These are phyloP conservation scores for Paecilomyces sp. DNA, from an alignment of 2,329 filamentous ascomycete genomes.

Conservation along the genomic window DNA sequence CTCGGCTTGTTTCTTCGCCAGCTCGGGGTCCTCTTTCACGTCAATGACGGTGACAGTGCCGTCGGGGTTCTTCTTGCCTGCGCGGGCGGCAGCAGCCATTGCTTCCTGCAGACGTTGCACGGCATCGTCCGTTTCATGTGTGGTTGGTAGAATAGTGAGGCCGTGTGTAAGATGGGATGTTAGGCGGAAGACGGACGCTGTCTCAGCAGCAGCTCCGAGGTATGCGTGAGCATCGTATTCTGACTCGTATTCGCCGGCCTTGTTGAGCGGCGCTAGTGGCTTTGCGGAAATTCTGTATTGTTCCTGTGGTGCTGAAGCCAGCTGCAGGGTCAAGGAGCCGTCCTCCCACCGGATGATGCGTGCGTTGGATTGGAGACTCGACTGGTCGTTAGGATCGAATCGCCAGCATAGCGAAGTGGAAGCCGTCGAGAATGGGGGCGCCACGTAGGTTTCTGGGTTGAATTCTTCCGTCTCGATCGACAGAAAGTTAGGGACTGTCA, in stretches of 20 bases:
- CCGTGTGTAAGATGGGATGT: constrained; percentile 57
- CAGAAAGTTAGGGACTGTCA: constrained; percentile 58
- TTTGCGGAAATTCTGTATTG: constrained; percentile 56
- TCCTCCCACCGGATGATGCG: constrained; percentile 62
- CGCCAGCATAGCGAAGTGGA: constrained; percentile 61
- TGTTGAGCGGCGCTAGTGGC: constrained; percentile 50
- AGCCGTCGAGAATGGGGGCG: constrained; percentile 56
- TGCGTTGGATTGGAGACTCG: constrained; percentile 56
- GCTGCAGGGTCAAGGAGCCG: constrained; percentile 58
- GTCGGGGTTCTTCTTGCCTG: constrained; percentile 43
- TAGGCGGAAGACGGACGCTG: constrained; percentile 51
- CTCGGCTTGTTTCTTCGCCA: constrained; percentile 54
- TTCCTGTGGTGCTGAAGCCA: constrained; percentile 53
- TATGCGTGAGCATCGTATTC: constrained; percentile 58
- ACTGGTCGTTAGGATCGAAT: constrained; percentile 52
- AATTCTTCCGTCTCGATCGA: constrained; percentile 56
- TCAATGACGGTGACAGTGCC: constrained; percentile 51
- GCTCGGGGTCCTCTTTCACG: constrained; percentile 56
- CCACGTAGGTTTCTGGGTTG: constrained; percentile 53
- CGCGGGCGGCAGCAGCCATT: constrained; percentile 49
- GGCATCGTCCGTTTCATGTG: constrained; percentile 52
- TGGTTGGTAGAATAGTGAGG: constrained; percentile 50
- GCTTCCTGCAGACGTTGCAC: constrained; percentile 56
- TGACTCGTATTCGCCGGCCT: constrained; percentile 44
- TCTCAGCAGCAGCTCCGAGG: constrained; percentile 52